Conservation (phyloP, 345 rosid genomes). For the Nephelium lappaceum region DNA sequence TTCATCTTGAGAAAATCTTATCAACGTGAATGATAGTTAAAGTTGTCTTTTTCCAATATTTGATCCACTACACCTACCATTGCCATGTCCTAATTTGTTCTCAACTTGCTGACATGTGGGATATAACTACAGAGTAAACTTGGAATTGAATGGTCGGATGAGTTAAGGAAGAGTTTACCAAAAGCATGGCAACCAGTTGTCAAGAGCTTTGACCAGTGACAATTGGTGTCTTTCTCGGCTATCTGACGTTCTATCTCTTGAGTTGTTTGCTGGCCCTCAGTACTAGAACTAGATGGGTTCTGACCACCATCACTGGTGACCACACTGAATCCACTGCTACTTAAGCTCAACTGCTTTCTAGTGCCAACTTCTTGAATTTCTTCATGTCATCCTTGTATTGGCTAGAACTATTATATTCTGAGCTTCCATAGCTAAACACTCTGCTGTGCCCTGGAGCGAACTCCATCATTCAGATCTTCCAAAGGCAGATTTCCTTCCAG, state of each 20-base stretch:
- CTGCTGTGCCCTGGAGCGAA: constrained; percentile 51
- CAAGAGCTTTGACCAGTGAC: no score
- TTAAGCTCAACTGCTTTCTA: constrained; percentile 63
- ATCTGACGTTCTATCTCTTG: constrained; percentile 45
- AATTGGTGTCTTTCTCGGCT: constrained; percentile 29
- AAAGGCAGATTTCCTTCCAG: constrained; percentile 74
- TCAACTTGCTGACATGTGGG: neutral
- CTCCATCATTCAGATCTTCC: constrained; percentile 63
- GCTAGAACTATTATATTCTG: constrained; percentile 61
- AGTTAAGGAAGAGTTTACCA: constrained; percentile 1
- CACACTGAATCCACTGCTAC: constrained; percentile 54
- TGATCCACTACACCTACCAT: neutral
- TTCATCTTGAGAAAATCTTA: neutral
- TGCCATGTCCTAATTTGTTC: neutral
- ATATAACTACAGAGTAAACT: neutral
- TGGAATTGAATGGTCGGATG: neutral
- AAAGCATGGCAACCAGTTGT: neutral
- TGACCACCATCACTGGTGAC: constrained; percentile 54
- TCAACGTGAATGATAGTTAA: no score
- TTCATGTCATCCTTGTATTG: constrained; percentile 73
- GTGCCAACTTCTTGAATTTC: constrained; percentile 69
- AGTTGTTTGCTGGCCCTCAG: constrained; percentile 54
- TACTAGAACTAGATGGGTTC: constrained; percentile 63
- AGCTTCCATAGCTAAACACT: constrained; percentile 47
- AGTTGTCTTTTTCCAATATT: neutral